These are phyloP conservation scores for Pythium biforme DNA, from an alignment of 352 stramenopile species.

Conservation along the genomic window DNA sequence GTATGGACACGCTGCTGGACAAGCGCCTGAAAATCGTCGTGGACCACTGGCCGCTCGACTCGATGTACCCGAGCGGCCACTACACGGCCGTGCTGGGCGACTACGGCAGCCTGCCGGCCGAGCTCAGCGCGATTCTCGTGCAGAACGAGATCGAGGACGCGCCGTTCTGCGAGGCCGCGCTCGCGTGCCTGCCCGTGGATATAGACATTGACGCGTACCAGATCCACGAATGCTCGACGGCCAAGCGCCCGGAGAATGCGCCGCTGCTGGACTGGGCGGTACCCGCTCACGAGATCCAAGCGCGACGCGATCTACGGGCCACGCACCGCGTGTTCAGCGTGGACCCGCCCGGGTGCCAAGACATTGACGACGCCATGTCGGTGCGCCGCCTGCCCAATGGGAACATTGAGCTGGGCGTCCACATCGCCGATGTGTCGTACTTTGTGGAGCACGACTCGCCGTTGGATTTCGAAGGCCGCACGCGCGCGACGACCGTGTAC, in stretches of 20 bases:
- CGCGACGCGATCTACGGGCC: slow-evolving; percentile 64
- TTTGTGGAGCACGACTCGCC: slow-evolving; percentile 96
- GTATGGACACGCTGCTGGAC: slow-evolving; percentile 68
- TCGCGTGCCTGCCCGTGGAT: slow-evolving; percentile 78
- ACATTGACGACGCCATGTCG: slow-evolving; percentile 92
- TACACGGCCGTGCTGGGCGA: slow-evolving; percentile 74
- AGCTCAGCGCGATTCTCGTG: slow-evolving; percentile 81
- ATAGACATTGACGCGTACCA: slow-evolving; percentile 63
- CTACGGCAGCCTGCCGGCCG: slow-evolving; percentile 62
- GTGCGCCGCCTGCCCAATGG: slow-evolving; percentile 73
- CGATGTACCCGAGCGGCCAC: slow-evolving; percentile 76
- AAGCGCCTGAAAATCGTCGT: slow-evolving; percentile 84
- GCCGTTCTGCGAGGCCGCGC: slow-evolving; percentile 81
- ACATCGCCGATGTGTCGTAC: slow-evolving; percentile 99
- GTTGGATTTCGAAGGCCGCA: slow-evolving; percentile 94
- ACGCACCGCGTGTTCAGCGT: slow-evolving; percentile 87
- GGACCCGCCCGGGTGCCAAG: slow-evolving; percentile 85
- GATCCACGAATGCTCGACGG: slow-evolving; percentile 73
- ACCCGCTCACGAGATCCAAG: slow-evolving; percentile 41
- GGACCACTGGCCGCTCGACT: slow-evolving; percentile 75
- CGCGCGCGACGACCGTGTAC: slow-evolving; percentile 95
- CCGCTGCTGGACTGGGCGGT: slow-evolving; percentile 72
- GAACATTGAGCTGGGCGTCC: slow-evolving; percentile 93
- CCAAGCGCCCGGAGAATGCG: slow-evolving; percentile 55
- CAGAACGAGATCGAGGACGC: slow-evolving; percentile 81